Evolutionary conservation across 306 rosid genomes (phyloP), one percentile per base, ranked within the genome.

Genomic region (Hippophae tibetana): DNA sequence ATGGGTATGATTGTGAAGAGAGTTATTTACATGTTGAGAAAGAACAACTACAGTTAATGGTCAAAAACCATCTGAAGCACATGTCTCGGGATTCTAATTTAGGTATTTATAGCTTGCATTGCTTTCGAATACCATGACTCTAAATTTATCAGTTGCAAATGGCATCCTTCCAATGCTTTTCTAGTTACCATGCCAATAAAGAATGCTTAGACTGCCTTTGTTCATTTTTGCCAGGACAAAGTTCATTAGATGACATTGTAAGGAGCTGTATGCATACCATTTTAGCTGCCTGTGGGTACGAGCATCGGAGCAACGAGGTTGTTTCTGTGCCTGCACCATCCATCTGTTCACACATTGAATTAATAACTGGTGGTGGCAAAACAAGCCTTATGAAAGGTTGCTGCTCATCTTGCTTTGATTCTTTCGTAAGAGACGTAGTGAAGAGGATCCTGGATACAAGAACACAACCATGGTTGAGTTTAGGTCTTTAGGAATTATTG

Each of bases 351-450:
- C 96, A 85, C 81, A 74, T 79, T 40, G 93, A 92, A 76, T 71
- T 77, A 58, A 63, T 62, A 62, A 71, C 72, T 8, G 85, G 81
- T 27, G 82, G 80, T 27, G 82, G 80, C 52, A 78, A 44, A 59
- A 68, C 82, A 4, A 85, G 90, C 75, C 78, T 80, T 62, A 73
- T 85, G 58, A 73, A 75, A 27, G 94, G 90, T 51, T 78, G 83
- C 68, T 88, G 99, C 81, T 88, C 90, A 38, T 63, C 85, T 57
- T 88, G 99, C 77, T 93, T 88, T 55, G 86, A 82, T 78, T 75
- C 80, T 63, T 88, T 81, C 27, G 85, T 88, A 41, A 72, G 70
- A 50, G 82, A 76, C 3, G 86, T 84, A 62, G 94, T 86, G 76
- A 78, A 80, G 81, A 84, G 64, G 74, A 62, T 88, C 63, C 70